Percentiles rank a stretch among this genome's conserved stretches.
Conservation (phyloP, 495 filamentous ascomycete genomes). For the Penicillium paradoxum region DNA sequence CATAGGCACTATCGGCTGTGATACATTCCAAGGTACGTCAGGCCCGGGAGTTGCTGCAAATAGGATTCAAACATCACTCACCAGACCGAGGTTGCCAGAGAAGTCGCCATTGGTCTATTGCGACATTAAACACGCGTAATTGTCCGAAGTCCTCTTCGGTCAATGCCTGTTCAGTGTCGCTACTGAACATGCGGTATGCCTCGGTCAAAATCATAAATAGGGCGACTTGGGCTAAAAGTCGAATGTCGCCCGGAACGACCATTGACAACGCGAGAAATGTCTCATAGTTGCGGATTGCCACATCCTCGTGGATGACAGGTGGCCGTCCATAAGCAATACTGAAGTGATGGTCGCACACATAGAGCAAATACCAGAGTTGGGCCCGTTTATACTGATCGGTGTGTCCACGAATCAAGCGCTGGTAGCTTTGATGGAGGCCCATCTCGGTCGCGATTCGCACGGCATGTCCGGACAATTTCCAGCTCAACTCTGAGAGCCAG, state of each 20-base stretch:
- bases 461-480: constrained; percentile 51
- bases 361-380: constrained; percentile 49
- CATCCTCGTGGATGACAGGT: constrained; percentile 51
- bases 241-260: constrained; percentile 47
- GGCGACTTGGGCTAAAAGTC: constrained; percentile 52
- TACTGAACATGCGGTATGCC: constrained; percentile 53
- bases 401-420: constrained; percentile 41
- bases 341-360: constrained; percentile 55
- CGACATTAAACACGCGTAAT: constrained; percentile 49
- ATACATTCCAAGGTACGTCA: constrained; percentile 1
- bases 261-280: constrained; percentile 44
- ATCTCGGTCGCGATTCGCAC: constrained; percentile 52
- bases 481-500: constrained; percentile 50
- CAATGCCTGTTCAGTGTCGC: constrained; percentile 49
- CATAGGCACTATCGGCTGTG: constrained; percentile 46
- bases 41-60: background rate
- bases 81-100: constrained; percentile 52
- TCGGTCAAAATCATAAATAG: constrained; percentile 54
- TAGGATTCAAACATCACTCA: constrained; percentile 21
- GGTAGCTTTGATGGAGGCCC: constrained; percentile 47
- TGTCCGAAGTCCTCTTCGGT: constrained; percentile 51
- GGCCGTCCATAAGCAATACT: constrained; percentile 51
- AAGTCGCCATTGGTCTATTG: constrained; percentile 52
- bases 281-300: constrained; percentile 49
- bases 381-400: constrained; percentile 47